Evolutionary conservation across 371 early-diverging fungal species (phyloP), one percentile per base, ranked within the genome.

Genomic region (Mortierella sp.): DNA sequence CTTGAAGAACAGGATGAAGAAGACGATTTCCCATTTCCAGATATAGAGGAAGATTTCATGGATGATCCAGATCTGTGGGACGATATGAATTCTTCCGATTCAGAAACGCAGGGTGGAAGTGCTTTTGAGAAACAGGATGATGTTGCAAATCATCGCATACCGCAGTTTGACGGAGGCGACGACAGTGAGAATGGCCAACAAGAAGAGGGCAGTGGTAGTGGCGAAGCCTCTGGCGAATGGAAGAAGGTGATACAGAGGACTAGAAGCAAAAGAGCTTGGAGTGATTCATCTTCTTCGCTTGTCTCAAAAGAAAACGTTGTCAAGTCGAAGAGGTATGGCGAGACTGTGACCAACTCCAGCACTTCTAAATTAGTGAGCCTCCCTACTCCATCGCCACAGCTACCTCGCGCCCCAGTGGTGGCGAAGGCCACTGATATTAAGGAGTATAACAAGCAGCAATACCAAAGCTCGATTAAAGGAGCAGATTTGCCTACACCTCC

Each of bases 161-260:
- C 90, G 0, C 93, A 92, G 72, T 58, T 83, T 11, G 90, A 92
- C 63, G 91, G 91, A 4, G 82, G 85, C 11, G 73, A 63, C 11
- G 91, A 89, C 32, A 41, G 38, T 9, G 40, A 61, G 19, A 70
- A 69, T 24, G 58, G 40, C 3, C 38, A 60, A 19, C 71, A 74
- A 28, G 58, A 58, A 15, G 72, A 65, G 1, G 61, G 65, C 3
- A 53, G 53, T 28, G n/a, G 21, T 5, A 50, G 33, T 22, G 59
- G 67, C 15, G 55, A 19, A 4, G 41, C 80, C 0, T 64, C 69
- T 4, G 40, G 59, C 6, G 48, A 69, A 15, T 68, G 69, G 76
- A 61, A 38, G 41, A 65, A 55, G 6, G 40, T 43, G 11, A 58
- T 33, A 3, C 33, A 15, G 0, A 21, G 13, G 0, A 9, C 58